Evolutionary conservation across 2,329 filamentous ascomycete species (phyloP).

Genomic region (Dryadomyces quercivorus): DNA sequence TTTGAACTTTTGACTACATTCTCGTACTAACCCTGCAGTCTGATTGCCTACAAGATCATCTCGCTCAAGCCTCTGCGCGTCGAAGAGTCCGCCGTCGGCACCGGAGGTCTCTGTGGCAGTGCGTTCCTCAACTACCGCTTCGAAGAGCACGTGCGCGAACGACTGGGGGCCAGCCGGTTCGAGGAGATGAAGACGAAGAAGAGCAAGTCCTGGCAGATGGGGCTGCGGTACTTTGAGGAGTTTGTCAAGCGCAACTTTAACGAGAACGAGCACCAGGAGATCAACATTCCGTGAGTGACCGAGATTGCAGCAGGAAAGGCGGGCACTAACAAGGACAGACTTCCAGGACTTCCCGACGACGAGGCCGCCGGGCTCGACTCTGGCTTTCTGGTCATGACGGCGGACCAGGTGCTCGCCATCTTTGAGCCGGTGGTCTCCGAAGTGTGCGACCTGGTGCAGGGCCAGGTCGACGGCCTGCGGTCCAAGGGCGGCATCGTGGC

Average conservation of each 20-base stretch:
- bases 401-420: slow-evolving; percentile 57
- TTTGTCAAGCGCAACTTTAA: slow-evolving; percentile 79
- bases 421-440: slow-evolving; percentile 65
- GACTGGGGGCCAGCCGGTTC: slow-evolving; percentile 55
- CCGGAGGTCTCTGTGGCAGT: slow-evolving; percentile 64
- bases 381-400: slow-evolving; percentile 63
- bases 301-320: not conserved
- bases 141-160: slow-evolving; percentile 59
- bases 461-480: slow-evolving; percentile 52
- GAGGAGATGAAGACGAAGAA: slow-evolving; percentile 68
- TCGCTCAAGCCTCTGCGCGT: slow-evolving; percentile 59
- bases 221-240: slow-evolving; percentile 68
- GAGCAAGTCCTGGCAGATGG: slow-evolving; percentile 69
- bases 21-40: slow-evolving; percentile 21
- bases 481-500: slow-evolving; percentile 49
- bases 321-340: slow-evolving; percentile 20
- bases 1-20: not conserved
- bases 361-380: slow-evolving; percentile 63
- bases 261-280: slow-evolving; percentile 63
- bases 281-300: slow-evolving; percentile 55
- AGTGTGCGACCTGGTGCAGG: slow-evolving; percentile 55
- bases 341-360: slow-evolving; percentile 65
- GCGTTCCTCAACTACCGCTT: slow-evolving; percentile 73
- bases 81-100: slow-evolving; percentile 69
- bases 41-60: slow-evolving; percentile 73